These are phyloP conservation scores for Lasiosphaeria ovina DNA, from an alignment of 495 filamentous ascomycete genomes.

Conservation along the genomic window DNA sequence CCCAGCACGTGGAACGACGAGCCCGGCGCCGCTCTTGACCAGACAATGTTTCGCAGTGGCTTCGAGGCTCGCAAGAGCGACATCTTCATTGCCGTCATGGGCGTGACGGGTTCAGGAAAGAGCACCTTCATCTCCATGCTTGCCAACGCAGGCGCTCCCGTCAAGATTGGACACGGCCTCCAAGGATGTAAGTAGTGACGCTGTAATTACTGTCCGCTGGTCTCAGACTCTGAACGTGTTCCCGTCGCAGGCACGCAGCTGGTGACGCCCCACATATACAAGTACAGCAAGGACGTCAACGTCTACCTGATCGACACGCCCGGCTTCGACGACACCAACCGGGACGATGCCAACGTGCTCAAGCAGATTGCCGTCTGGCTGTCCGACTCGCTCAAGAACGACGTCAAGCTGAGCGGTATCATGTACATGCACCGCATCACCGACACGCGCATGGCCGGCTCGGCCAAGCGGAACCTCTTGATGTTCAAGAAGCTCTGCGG, in stretches of 20 bases:
- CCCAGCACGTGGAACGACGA: not conserved
- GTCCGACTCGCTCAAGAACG: not conserved
- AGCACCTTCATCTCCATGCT: constrained; percentile 38
- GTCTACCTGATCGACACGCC: constrained; percentile 48
- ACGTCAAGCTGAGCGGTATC: constrained; percentile 13
- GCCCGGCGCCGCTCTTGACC: not conserved
- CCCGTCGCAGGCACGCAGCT: not conserved
- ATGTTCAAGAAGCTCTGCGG: constrained; percentile 50
- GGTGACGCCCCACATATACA: constrained; percentile 1
- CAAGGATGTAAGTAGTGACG: not conserved
- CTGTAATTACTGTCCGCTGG: constrained; percentile 20
- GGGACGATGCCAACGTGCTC: constrained; percentile 42
- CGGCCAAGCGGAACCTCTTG: constrained; percentile 38
- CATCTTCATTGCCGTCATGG: constrained; percentile 11
- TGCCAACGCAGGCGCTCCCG: constrained; percentile 3
- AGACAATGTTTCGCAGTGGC: not conserved
- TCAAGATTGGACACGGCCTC: constrained; percentile 27
- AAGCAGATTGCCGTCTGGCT: constrained; percentile 29
- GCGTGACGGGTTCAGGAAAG: constrained; percentile 38
- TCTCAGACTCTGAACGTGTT: not conserved
- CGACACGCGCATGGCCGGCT: constrained; percentile 34
- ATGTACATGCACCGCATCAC: constrained; percentile 19
- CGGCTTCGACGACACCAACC: constrained; percentile 50
- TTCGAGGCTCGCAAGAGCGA: not conserved
- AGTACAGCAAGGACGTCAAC: not conserved